A percentile compares a stretch with the other conserved stretches of the same genome.
phyloP scores from a whole-genome alignment of 2,329 filamentous ascomycete species.

The Sclerotinia nivalis region DNA sequence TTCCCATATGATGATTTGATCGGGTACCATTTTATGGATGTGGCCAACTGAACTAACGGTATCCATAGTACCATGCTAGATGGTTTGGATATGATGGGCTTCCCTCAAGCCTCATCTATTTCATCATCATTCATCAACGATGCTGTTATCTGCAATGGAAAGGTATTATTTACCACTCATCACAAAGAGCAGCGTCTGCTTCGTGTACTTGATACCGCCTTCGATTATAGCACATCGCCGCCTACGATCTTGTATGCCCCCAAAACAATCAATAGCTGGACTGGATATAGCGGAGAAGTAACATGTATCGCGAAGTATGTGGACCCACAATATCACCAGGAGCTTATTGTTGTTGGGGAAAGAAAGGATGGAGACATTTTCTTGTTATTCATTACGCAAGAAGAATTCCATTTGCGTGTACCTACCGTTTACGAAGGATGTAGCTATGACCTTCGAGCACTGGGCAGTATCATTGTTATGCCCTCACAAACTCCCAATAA shows the following conservation, averaged over 20 bases:
- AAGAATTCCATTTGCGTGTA: not conserved
- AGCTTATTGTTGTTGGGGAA: not conserved
- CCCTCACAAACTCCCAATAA: conserved; percentile 8
- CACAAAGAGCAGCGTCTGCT: conserved; percentile 22
- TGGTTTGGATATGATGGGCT: conserved; percentile 7
- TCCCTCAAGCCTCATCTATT: conserved; percentile 26
- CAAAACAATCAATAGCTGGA: conserved; percentile 4
- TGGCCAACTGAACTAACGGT: not conserved
- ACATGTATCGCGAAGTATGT: conserved; percentile 7
- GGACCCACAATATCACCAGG: not conserved
- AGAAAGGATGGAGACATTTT: not conserved
- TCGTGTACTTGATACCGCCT: conserved; percentile 3
- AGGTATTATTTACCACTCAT: conserved; percentile 35
- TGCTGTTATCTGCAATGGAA: conserved; percentile 32
- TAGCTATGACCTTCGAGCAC: conserved; percentile 27
- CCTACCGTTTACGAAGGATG: conserved; percentile 1
- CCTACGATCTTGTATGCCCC: not conserved
- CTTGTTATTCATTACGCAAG: not conserved
- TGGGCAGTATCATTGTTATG: conserved; percentile 35
- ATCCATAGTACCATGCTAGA: conserved; percentile 10
- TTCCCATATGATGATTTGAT: not conserved
- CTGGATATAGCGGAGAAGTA: not conserved
- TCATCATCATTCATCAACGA: conserved; percentile 29
- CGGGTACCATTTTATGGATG: not conserved
- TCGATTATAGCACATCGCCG: not conserved